A percentile compares a stretch with the other conserved stretches of the same genome.
phyloP scores from a whole-genome alignment of 345 rosid genomes.

The Erysimum cheiranthoides region DNA sequence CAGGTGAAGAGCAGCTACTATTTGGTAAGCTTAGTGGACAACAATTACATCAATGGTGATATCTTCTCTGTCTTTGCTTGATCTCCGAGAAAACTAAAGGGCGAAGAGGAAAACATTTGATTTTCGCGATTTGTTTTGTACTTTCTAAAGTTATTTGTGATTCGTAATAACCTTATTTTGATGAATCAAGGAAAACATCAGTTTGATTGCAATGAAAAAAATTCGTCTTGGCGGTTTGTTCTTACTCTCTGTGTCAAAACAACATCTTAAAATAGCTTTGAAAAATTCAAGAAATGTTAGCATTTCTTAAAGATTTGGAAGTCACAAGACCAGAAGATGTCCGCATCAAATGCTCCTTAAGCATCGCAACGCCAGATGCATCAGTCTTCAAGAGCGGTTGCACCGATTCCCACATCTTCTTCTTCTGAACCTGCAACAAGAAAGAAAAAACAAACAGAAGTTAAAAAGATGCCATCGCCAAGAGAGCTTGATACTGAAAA shows the following conservation, averaged over 20 bases:
- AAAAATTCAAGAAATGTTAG: conserved; percentile 65
- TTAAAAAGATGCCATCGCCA: not conserved
- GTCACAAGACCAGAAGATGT: conserved; percentile 72
- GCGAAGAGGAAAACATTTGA: conserved; percentile 19
- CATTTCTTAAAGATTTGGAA: conserved; percentile 62
- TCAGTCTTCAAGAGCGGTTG: conserved; percentile 88
- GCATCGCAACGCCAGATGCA: conserved; percentile 60
- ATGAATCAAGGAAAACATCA: conserved; percentile 24
- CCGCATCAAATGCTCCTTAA: conserved; percentile 67
- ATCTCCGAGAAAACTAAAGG: conserved; percentile 12
- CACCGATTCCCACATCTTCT: conserved; percentile 86
- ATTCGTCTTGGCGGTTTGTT: conserved; percentile 3
- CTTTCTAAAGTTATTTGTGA: conserved; percentile 22
- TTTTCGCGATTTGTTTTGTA: conserved; percentile 35
- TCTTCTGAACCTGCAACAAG: conserved; percentile 75
- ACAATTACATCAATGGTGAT: conserved; percentile 44
- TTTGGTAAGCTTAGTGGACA: conserved; percentile 76
- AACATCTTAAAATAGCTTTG: not conserved
- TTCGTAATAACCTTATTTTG: conserved; percentile 16
- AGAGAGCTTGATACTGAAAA: not conserved
- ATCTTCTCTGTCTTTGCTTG: conserved; percentile 45
- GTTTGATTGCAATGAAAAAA: conserved; percentile 39
- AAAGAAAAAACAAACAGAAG: not conserved
- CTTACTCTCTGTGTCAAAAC: conserved; percentile 20
- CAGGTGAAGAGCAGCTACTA: conserved; percentile 83